Evolutionary conservation across 768 basidiomycete species (phyloP), one percentile per base, ranked within the genome.

Genomic region (Artomyces pyxidatus): DNA sequence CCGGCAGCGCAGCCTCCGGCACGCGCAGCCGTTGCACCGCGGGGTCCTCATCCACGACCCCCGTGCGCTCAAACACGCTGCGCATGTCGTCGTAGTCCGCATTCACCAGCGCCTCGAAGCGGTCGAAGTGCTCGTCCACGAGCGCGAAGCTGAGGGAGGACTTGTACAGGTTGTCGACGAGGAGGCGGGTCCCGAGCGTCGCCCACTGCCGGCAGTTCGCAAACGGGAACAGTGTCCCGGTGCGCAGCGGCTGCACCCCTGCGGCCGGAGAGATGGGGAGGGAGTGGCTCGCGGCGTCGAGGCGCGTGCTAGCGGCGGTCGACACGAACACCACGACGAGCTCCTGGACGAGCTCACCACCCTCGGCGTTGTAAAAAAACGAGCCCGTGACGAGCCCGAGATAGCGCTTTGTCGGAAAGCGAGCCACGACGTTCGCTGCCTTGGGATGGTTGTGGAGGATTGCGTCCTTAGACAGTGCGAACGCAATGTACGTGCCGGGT

Each of bases 181-280:
- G 38, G 21, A 63, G 47, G 4, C 57, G 59, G 12, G 57, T 52
- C 10, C 63, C 63, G 26, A 55, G 53, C 25, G 60, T 55, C 28
- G 60, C 63, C 61, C 58, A 64, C 30, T 58, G 59, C 25, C 48
- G 23, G 26, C 35, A 25, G 50, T 58, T 56, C 8, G 40, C 39
- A 45, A 40, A 55, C 19, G 65, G 65, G 51, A 63, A 61, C 30
- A 61, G 45, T 29, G 48, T 44, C 16, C 23, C 60, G 16, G 59
- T 59, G 26, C 40, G 47, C 37, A 61, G 55, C 19, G 50, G 51
- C 9, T 29, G 29, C 9, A 28, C 35, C 26, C 43, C 40, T 12
- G 26, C 30, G 5, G 4, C 17, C 8, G 14, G 27, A 16, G 12
- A 25, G 27, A 23, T 19, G 17, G 43, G 19, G 12, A 27, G 14